Evolutionary conservation across 225 moss, liverwort and hornwort genomes (phyloP), one percentile per base, ranked within the genome.

Genomic region (Rhytidiadelphus loreus): DNA sequence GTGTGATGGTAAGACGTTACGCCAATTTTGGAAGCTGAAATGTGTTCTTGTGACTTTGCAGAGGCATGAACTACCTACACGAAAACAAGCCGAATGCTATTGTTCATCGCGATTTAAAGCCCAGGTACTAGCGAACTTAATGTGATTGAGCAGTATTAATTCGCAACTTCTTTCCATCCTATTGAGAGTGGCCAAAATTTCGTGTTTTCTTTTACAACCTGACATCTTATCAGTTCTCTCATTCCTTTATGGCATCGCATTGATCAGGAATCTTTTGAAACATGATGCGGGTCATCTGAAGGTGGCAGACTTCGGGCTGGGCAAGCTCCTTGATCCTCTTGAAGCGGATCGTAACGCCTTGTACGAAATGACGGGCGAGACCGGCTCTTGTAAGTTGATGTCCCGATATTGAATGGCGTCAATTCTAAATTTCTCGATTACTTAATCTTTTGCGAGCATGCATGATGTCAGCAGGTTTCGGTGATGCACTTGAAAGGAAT

Each of bases 31-130:
- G 77, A 91, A 62, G 25, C 80, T 88, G 74, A 78, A n/a, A 69
- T 60, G 26, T 78, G 43, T 80, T 41, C 50, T 86, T 39, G 32
- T 86, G 53, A 72, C 61, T 88, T 76, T 86, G 89, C 92, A 96
- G 96, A 83, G 98, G 98, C 70, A 93, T 98, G 96, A 98, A 96
- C 63, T 96, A 97, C 87, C 91, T 98, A 81, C 98, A 98, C 77
- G 92, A 95, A 82, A 91, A 92, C 50, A 98, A 96, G 89, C 98
- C 98, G 62, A 90, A 93, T 83, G 86, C 95, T 65, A 96, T 98
- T 61, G 91, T 91, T 86, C 98, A 97, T 88, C 93, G 97, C 71
- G 96, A 97, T 87, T 93, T 98, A 87, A 98, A 96, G 86, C 98
- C 98, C 86, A 95, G 96, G 96, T 96, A 90, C 73, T 55, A 16